Conservation (phyloP, 768 basidiomycete genomes). For the Rhizopogon roseolus region DNA sequence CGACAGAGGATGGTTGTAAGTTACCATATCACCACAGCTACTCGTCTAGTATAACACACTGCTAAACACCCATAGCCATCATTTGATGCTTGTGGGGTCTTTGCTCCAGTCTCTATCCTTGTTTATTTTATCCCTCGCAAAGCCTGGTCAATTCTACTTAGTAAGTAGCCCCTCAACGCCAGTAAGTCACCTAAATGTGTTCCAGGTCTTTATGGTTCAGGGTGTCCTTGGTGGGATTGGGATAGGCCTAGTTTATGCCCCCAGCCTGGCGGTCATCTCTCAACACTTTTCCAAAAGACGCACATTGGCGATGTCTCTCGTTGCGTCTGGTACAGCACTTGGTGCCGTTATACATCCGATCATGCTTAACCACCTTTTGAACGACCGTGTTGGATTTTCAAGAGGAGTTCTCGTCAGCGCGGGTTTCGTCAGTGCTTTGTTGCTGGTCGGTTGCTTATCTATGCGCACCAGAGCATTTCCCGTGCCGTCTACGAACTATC, state of each 20-base stretch:
- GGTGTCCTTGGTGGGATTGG: constrained; percentile 37
- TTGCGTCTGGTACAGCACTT: constrained; percentile 41
- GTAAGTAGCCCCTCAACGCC: constrained; percentile 5
- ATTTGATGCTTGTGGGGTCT: constrained; percentile 9
- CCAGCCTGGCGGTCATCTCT: constrained; percentile 35
- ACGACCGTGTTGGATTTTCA: constrained; percentile 40
- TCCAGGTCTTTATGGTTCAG: constrained; percentile 39
- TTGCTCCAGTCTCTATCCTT: constrained; percentile 12
- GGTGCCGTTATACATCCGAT: constrained; percentile 57
- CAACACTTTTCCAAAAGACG: constrained; percentile 40
- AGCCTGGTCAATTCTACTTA: constrained; percentile 20
- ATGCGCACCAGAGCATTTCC: constrained; percentile 33
- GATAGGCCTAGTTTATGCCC: constrained; percentile 40
- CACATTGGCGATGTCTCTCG: constrained; percentile 39
- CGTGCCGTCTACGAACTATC: constrained; percentile 2
- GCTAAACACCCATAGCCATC: not conserved
- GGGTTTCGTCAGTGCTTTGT: constrained; percentile 28
- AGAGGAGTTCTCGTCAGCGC: constrained; percentile 36
- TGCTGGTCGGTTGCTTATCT: constrained; percentile 34
- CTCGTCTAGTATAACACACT: constrained; percentile 26
- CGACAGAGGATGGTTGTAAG: constrained; percentile 27
- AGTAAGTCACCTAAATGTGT: not conserved
- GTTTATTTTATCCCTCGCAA: constrained; percentile 23
- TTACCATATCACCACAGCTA: not conserved
- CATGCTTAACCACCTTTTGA: constrained; percentile 46